Base-by-base conservation (phyloP, 768 basidiomycete genomes). In the Amyloporia xantha region DNA sequence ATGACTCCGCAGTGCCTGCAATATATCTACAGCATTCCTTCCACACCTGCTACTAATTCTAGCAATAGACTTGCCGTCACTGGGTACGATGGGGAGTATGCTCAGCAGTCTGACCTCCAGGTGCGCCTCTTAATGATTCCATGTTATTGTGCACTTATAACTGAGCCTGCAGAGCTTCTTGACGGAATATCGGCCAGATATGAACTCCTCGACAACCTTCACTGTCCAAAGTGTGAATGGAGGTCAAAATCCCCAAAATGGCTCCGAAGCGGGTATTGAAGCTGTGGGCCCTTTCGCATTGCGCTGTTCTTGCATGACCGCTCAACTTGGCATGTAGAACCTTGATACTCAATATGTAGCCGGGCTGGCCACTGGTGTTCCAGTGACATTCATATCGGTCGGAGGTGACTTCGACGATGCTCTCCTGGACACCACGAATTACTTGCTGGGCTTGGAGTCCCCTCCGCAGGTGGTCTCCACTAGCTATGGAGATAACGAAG, bases 401-500 rank as follows among this genome's bases (percentile, higher is more conserved):
- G 70, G 68, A 3, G 41, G 56, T 2, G 20, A 63, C 25, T 57
- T 26, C 3, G 49, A 57, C 15, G 52, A 57, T 11, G 59, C 53
- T 0, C 54, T 54, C 52, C 52, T 61, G 15, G 57, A 69, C 17
- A 86, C 83, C 81, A 62, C 87, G 35, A 71, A 81, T 33, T 78
- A 72, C 45, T 56, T 86, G 12, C 65, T 78, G 1, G 56, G 56
- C 11, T 71, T 75, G 21, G 44, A 64, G 81, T 88, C 21, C 53
- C n/a, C n/a, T n/a, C n/a, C n/a, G n/a, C n/a, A n/a, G n/a, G n/a
- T n/a, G n/a, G n/a, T n/a, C n/a, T n/a, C 84, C 0, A 87, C 82
- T 0, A 84, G 82, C 55, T 89, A 88, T 58, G 81, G 75, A 7
- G 82, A 86, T 42, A 73, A 78, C 51, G 86, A 89, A 48, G 80